phyloP scores from a whole-genome alignment of 208 protist species.

The Porcisia hertigi region DNA sequence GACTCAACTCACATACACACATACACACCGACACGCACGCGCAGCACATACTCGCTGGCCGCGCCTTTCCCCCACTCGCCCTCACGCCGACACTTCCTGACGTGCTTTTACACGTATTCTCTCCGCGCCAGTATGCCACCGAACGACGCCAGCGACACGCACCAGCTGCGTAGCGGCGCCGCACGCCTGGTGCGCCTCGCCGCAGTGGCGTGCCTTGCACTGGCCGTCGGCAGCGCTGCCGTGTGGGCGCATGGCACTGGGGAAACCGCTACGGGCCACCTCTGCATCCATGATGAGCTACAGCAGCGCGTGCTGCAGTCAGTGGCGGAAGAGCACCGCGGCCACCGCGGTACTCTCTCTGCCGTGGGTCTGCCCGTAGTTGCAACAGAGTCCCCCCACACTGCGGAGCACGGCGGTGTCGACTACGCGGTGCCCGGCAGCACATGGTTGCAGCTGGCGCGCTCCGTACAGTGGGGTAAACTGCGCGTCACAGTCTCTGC shows the following conservation, averaged over 20 bases:
- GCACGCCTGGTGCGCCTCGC: too few species aligned
- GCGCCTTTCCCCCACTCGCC: too few species aligned
- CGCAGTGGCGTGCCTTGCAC: neutral
- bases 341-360: neutral
- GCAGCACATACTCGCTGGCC: too few species aligned
- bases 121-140: too few species aligned
- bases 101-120: too few species aligned
- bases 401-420: neutral
- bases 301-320: conserved; percentile 31
- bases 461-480: conserved; percentile 11
- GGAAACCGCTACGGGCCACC: too few species aligned
- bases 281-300: conserved; percentile 21
- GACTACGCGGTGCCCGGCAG: neutral
- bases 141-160: too few species aligned
- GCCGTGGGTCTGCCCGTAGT: conserved; percentile 8
- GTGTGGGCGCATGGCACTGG: too few species aligned
- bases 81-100: too few species aligned
- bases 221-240: neutral
- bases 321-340: conserved; percentile 2
- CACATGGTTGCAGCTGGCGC: neutral
- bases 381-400: neutral
- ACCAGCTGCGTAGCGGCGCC: too few species aligned
- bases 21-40: too few species aligned
- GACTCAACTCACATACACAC: too few species aligned
- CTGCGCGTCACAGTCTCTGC: conserved; percentile 47